Evolutionary conservation across 2,329 filamentous ascomycete genomes (phyloP).

Genomic region (Nothophoma quercina): DNA sequence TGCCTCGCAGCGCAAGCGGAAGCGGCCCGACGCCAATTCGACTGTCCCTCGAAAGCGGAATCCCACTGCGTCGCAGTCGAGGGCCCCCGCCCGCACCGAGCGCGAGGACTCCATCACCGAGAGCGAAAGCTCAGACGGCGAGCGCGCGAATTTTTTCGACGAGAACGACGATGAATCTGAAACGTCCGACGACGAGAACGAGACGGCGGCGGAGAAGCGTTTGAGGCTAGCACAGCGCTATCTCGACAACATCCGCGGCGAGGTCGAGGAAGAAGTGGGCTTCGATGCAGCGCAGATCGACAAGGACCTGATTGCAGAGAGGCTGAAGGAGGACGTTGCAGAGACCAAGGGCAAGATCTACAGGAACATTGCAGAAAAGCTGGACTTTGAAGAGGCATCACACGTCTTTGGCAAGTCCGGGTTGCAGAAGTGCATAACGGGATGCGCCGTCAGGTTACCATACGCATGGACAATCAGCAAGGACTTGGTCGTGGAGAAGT

Average conservation of each 20-base stretch:
- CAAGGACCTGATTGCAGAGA: constrained; percentile 85
- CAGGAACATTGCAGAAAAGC: constrained; percentile 75
- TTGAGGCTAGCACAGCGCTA: constrained; percentile 90
- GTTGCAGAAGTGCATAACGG: constrained; percentile 77
- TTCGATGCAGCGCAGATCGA: constrained; percentile 97
- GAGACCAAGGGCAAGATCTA: constrained; percentile 92
- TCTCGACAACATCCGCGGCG: constrained; percentile 84
- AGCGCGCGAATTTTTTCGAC: constrained; percentile 52
- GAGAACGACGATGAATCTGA: constrained; percentile 53
- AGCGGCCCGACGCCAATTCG: constrained; percentile 64
- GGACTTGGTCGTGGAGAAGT: constrained; percentile 85
- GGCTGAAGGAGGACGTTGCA: constrained; percentile 85
- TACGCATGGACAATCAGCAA: constrained; percentile 90
- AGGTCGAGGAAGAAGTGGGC: constrained; percentile 75
- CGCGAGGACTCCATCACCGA: constrained; percentile 86
- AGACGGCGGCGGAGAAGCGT: constrained; percentile 89
- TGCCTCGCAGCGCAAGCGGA: constrained; percentile 87
- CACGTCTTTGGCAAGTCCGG: constrained; percentile 81
- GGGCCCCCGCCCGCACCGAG: constrained; percentile 52
- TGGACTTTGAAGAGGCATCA: constrained; percentile 72
- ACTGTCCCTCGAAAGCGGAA: constrained; percentile 69
- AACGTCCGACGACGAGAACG: constrained; percentile 76
- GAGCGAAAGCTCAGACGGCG: constrained; percentile 75
- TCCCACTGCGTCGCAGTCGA: constrained; percentile 53
- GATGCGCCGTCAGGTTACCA: constrained; percentile 78